Percentiles rank a stretch among this genome's conserved stretches.
Evolutionary conservation across 805 yeast species (phyloP).

Genomic region (Allodekkera sacchari): DNA sequence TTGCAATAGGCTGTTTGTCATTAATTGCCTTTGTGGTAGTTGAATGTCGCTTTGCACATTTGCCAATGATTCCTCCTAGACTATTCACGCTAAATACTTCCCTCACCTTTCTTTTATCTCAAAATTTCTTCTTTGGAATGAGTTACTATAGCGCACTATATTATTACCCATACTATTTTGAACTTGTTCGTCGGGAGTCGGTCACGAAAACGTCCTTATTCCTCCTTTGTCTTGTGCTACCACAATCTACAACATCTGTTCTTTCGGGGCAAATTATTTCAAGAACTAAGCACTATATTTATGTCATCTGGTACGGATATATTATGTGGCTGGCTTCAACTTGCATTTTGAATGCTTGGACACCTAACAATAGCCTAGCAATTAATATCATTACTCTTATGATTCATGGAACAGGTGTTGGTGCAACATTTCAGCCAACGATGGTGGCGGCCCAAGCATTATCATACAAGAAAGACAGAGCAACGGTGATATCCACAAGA

Average conservation of each 20-base stretch:
- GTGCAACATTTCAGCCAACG: constrained; percentile 46
- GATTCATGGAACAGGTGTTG: constrained; percentile 36
- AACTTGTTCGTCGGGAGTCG: constrained; percentile 33
- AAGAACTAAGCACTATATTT: constrained; percentile 32
- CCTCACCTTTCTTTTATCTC: constrained; percentile 27
- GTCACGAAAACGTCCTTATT: constrained; percentile 33
- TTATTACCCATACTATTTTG: constrained; percentile 42
- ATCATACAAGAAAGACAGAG: constrained; percentile 41
- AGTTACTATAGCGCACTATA: constrained; percentile 38
- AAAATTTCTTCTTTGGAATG: constrained; percentile 40
- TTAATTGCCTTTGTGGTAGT: constrained; percentile 36
- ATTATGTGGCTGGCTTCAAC: constrained; percentile 33
- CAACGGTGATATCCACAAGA: constrained; percentile 50
- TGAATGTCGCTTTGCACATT: constrained; percentile 39
- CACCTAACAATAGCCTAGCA: constrained; percentile 24
- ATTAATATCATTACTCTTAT: constrained; percentile 26
- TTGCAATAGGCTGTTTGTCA: constrained; percentile 34
- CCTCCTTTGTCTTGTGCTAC: constrained; percentile 35
- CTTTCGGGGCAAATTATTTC: constrained; percentile 39
- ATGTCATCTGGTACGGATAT: constrained; percentile 31
- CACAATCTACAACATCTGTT: constrained; percentile 34
- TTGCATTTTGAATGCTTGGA: constrained; percentile 19
- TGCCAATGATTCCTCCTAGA: constrained; percentile 49
- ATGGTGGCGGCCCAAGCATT: constrained; percentile 51
- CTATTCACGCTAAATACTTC: constrained; percentile 28